Conservation (phyloP, 129 eudicot genomes). For the Silybum marianum region DNA sequence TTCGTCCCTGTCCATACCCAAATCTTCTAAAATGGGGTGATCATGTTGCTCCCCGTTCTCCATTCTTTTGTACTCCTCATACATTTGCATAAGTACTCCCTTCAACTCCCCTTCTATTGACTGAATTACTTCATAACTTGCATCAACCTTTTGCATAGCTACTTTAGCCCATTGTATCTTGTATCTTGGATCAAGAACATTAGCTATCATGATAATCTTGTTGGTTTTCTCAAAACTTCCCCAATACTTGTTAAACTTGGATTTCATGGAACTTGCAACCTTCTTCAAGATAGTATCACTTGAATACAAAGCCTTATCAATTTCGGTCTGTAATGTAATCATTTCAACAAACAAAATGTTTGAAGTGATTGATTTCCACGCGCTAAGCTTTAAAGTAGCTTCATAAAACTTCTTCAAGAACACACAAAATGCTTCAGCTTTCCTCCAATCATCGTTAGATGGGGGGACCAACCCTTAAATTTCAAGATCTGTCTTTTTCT, state of each 20-base stretch:
- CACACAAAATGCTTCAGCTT: neutral
- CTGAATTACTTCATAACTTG: too few species aligned
- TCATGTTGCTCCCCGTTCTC: too few species aligned
- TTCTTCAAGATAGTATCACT: neutral
- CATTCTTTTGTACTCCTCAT: too few species aligned
- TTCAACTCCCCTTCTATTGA: too few species aligned
- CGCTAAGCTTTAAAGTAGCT: conserved; percentile 4
- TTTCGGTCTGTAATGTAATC: neutral
- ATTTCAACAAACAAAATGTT: neutral
- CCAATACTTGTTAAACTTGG: conserved; percentile 2
- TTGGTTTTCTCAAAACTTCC: neutral
- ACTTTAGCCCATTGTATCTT: neutral
- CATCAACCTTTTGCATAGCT: too few species aligned
- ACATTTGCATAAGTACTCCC: too few species aligned
- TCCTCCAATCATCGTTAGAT: neutral
- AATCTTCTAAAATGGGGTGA: too few species aligned
- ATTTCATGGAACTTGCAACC: neutral
- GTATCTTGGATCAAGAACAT: neutral
- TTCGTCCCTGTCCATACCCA: too few species aligned
- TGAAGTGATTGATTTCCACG: conserved; percentile 4
- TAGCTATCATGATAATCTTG: too few species aligned
- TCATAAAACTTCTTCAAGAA: neutral
- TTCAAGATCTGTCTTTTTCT: conserved; percentile 3
- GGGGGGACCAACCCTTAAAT: neutral
- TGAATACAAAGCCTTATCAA: too few species aligned